Evolutionary conservation across 495 filamentous ascomycete genomes (phyloP).

Genomic region (Aspergillus coremiiformis): DNA sequence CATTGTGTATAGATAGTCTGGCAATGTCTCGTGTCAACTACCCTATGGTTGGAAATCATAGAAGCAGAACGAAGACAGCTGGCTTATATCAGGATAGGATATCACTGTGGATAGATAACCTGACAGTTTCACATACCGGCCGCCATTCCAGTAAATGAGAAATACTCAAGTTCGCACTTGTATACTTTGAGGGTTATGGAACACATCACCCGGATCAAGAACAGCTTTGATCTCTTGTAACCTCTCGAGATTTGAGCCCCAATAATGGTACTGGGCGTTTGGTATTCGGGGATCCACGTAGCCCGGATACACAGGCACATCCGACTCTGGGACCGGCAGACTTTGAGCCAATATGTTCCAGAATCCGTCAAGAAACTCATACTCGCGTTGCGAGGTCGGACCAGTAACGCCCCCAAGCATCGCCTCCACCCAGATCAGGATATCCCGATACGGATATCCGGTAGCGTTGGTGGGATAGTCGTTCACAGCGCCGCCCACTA

Average conservation of each 20-base stretch:
- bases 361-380: constrained; percentile 37
- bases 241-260: constrained; percentile 42
- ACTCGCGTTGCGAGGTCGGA: constrained; percentile 26
- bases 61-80: too few species aligned
- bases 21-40: too few species aligned
- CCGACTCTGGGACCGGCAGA: constrained; percentile 17
- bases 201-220: constrained; percentile 51
- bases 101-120: too few species aligned
- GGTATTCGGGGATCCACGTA: constrained; percentile 59
- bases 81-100: too few species aligned
- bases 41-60: too few species aligned
- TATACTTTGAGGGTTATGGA: constrained; percentile 58
- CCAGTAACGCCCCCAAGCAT: constrained; percentile 38
- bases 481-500: constrained; percentile 38
- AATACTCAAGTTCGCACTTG: too few species aligned
- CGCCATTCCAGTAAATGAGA: too few species aligned
- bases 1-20: too few species aligned
- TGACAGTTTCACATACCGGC: too few species aligned
- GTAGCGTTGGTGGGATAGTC: constrained; percentile 34
- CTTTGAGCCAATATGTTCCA: constrained; percentile 25
- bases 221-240: constrained; percentile 47
- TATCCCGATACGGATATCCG: constrained; percentile 39
- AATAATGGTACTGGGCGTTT: constrained; percentile 46
- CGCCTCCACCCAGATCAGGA: constrained; percentile 39
- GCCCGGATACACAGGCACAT: constrained; percentile 52